Base-by-base conservation (phyloP, 2,329 filamentous ascomycete species). In the Sphaerostilbella broomeana region DNA sequence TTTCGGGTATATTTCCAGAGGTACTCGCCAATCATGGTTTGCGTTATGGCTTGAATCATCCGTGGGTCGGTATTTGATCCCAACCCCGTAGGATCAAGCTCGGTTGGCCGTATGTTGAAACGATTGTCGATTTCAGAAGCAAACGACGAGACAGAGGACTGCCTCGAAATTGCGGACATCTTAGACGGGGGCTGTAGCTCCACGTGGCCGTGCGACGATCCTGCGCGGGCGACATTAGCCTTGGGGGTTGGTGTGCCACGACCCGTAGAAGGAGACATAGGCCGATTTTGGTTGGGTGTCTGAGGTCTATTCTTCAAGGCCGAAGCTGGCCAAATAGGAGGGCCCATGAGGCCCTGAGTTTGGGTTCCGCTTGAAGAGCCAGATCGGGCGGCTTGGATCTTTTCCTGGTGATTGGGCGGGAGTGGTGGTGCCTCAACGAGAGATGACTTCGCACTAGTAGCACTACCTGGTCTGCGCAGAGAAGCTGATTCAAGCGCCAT, bases 1-100 rank as follows among this genome's bases (percentile, higher is more conserved):
- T 92, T 95, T 54, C 92, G 84, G 0, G 92, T 98, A 64, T 98
- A 98, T 62, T 98, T 98, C 92, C 92, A 98, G 27, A 98, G 72
- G 61, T 90, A 97, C 61, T 98, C 92, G 40, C 92, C 92, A 56
- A 98, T 97, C 92, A 98, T 98, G 13, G 92, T 97, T 63, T 98
- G 90, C 2, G 92, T 98, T 49, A 98, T 95, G 34, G 92, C 92
- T 66, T 95, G 88, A 51, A 98, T 97, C 88, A 98, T 95, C 52
- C 90, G 85, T 47, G 90, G 90, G 64, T 98, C 92, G 5, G 88
- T 94, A 47, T 77, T 76, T 15, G 79, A 70, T 8, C 79, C 77
- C 44, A 92, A 75, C 11, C 81, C 81, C 32, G 67, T 63, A 6
- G 68, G 54, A 30, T 65, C 67, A 58, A 75, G 69, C 35, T 74